Base-by-base conservation (phyloP, 805 yeast species). In the Hemisphaericaspora nanyangensis region DNA sequence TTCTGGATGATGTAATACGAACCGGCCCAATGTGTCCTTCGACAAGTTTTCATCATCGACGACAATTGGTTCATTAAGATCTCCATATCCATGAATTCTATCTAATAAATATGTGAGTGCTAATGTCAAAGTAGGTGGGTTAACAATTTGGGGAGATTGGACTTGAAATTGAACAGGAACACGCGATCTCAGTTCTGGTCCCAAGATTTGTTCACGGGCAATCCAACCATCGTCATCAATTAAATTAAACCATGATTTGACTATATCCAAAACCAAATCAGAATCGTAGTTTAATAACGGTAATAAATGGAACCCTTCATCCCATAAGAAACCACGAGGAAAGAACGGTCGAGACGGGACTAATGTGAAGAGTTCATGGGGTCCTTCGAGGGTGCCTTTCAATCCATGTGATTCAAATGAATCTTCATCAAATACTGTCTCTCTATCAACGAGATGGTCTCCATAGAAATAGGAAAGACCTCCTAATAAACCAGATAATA, bases 301-400 rank as follows among this genome's bases (percentile, higher is more conserved):
- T 29, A 90, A 67, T 43, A 91, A 68, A 58, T 91, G 96, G 61
- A 93, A 93, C 0, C 99, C 99, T 63, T 93, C 99, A 61, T 93
- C 99, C 99, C 99, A 93, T 55, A 86, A 88, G 55, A 93, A 93
- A 0, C 99, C 99, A 46, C 99, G 74, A 3, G 99, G 98, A 61
- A 93, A 93, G 54, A 86, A 87, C 0, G 95, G 87, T 37, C 99
- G 73, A 35, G 96, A 86, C 2, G 99, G 99, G 25, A 88, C 93
- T 17, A 88, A 71, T 0, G 93, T 76, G 52, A 89, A 86, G 35
- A 93, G 63, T 47, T 82, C 86, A 44, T 66, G 62, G 1, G 96
- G 95, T 0, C 90, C 93, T 52, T 86, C 95, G 11, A 68, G 61
- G n/a, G 54, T 43, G 0, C 90, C 88, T 1, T 66, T 51, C 37